Conservation (phyloP, 1,284 basidiomycete genomes). For the Moniliella sp. region DNA sequence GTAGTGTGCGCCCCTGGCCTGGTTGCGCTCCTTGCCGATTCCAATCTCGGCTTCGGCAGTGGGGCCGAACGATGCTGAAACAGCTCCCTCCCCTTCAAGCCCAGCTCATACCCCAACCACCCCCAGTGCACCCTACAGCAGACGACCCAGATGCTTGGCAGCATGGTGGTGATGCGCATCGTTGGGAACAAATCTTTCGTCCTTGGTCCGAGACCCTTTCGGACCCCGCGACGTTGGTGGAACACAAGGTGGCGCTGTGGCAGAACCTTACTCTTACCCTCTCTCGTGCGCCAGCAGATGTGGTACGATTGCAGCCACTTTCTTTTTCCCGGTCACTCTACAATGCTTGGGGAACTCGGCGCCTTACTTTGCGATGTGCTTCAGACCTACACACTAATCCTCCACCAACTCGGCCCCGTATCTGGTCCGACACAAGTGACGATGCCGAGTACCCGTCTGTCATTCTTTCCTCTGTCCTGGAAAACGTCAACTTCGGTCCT, state of each 20-base stretch:
- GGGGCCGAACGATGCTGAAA: neutral
- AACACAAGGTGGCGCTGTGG: too few relatives aligned
- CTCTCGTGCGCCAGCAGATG: too few relatives aligned
- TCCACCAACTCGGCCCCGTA: conserved; percentile 7
- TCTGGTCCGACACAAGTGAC: conserved; percentile 1
- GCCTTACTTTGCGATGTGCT: conserved; percentile 10
- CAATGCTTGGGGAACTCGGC: conserved; percentile 9
- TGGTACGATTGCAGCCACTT: conserved; percentile 3
- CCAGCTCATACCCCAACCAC: too few relatives aligned
- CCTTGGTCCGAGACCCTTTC: too few relatives aligned
- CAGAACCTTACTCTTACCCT: too few relatives aligned
- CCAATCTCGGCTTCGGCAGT: too few relatives aligned
- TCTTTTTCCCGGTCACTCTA: conserved; percentile 6
- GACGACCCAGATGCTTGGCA: too few relatives aligned
- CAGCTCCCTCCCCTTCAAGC: conserved; percentile 7
- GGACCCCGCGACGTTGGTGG: too few relatives aligned
- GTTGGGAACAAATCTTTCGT: too few relatives aligned
- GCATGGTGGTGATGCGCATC: too few relatives aligned
- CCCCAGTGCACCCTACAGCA: too few relatives aligned
- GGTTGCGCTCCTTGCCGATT: conserved; percentile 6
- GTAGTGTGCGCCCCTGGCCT: too few relatives aligned
- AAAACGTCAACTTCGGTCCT: conserved; percentile 6
- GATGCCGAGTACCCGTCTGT: conserved; percentile 12
- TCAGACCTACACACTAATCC: conserved; percentile 6
- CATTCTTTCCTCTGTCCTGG: conserved; percentile 15